Conservation (phyloP, 2,329 filamentous ascomycete species). For the Fusarium sp. region DNA sequence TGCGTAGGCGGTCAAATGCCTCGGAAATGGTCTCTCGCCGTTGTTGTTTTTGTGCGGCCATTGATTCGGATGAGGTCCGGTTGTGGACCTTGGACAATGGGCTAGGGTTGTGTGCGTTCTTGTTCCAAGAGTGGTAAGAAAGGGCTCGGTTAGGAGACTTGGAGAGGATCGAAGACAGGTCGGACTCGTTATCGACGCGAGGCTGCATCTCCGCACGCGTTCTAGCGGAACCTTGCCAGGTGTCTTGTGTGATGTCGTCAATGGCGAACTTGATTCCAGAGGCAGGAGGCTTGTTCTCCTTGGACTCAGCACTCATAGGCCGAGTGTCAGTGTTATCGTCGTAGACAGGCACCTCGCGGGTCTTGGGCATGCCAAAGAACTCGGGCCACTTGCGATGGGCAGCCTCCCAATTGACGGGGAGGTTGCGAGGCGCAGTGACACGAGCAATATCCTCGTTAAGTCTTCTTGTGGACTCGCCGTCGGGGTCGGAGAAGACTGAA, state of each 20-base stretch:
- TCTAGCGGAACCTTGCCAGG: slow-evolving; percentile 53
- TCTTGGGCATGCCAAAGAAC: slow-evolving; percentile 56
- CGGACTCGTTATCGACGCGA: slow-evolving; percentile 63
- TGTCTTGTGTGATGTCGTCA: slow-evolving; percentile 56
- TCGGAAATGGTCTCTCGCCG: slow-evolving; percentile 47
- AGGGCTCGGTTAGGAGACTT: slow-evolving; percentile 49
- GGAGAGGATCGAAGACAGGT: slow-evolving; percentile 57
- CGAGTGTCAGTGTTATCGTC: slow-evolving; percentile 50
- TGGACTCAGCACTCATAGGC: slow-evolving; percentile 50
- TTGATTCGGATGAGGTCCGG: slow-evolving; percentile 44
- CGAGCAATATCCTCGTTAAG: slow-evolving; percentile 61
- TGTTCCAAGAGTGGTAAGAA: slow-evolving; percentile 41
- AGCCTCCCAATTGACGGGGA: slow-evolving; percentile 56
- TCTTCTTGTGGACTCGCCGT: slow-evolving; percentile 63
- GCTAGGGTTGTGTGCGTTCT: slow-evolving; percentile 48
- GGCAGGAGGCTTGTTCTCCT: slow-evolving; percentile 58
- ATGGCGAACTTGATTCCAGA: slow-evolving; percentile 49
- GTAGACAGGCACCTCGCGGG: slow-evolving; percentile 40
- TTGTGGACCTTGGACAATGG: slow-evolving; percentile 51
- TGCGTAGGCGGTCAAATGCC: slow-evolving; percentile 49
- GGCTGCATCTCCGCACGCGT: slow-evolving; percentile 63
- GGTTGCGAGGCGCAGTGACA: slow-evolving; percentile 52
- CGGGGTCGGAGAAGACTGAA: slow-evolving; percentile 62
- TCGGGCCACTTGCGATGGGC: slow-evolving; percentile 64
- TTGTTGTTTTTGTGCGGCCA: slow-evolving; percentile 34